phyloP scores from a whole-genome alignment of 352 stramenopile genomes.

The Globisporangium mamillatum region DNA sequence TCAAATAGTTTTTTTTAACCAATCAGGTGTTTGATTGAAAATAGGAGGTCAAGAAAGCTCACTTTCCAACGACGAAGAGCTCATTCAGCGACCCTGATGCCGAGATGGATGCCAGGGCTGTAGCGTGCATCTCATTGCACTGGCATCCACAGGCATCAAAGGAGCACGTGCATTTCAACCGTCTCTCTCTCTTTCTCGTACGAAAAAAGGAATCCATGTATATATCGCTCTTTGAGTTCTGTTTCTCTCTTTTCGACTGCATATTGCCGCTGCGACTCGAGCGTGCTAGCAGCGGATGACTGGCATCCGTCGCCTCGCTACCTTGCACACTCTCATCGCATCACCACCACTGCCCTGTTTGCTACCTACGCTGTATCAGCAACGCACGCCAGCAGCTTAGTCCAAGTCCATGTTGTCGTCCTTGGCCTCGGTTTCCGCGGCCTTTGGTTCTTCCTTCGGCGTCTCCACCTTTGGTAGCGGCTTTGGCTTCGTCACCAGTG shows the following conservation, averaged over 20 bases:
- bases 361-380: neutral
- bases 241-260: neutral
- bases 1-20: too few relatives aligned
- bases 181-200: neutral
- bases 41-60: too few relatives aligned
- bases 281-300: neutral
- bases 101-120: too few relatives aligned
- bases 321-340: neutral
- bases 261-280: neutral
- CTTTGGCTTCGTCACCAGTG: slow-evolving; percentile 97
- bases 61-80: too few relatives aligned
- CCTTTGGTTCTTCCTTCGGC: slow-evolving; percentile 32
- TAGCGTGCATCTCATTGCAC: neutral
- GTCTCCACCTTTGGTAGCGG: slow-evolving; percentile 79
- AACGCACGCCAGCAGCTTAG: slow-evolving; percentile 29
- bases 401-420: slow-evolving; percentile 87
- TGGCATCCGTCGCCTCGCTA: neutral
- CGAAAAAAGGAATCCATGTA: slow-evolving; percentile 15
- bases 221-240: slow-evolving; percentile 11
- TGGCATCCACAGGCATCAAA: neutral
- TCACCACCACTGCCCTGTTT: neutral
- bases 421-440: slow-evolving; percentile 40
- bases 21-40: too few relatives aligned
- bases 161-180: neutral
- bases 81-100: too few relatives aligned